A percentile compares a stretch with the other conserved stretches of the same genome.
Conservation (phyloP, 1,284 basidiomycete species). For the Sanghuangporus weigelae region DNA sequence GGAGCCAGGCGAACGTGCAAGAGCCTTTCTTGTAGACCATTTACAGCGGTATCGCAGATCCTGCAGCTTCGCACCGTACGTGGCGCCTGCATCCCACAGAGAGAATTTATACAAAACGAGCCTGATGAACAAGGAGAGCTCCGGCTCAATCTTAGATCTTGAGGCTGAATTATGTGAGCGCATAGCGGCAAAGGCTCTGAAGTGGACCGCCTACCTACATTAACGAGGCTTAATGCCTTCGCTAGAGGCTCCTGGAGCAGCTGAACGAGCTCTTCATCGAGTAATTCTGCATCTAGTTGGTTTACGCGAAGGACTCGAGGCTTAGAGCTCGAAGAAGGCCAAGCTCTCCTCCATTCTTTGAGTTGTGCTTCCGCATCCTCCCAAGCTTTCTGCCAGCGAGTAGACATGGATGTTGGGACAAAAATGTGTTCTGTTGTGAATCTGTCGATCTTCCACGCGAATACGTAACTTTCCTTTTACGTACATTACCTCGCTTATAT, state of each 20-base stretch:
- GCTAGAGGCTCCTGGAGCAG: conserved; percentile 82
- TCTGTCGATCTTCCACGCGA: not conserved
- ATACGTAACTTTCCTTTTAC: not conserved
- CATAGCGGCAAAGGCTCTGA: not conserved
- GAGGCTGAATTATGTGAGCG: conserved; percentile 45
- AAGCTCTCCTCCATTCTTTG: conserved; percentile 37
- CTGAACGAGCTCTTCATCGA: conserved; percentile 86
- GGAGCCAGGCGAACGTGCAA: conserved; percentile 30
- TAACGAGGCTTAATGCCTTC: conserved; percentile 65
- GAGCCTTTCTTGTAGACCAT: conserved; percentile 21
- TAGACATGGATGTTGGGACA: not conserved
- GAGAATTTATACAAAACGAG: conserved; percentile 81
- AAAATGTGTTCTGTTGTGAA: no score
- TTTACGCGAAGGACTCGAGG: conserved; percentile 73
- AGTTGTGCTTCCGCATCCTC: conserved; percentile 51
- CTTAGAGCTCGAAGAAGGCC: conserved; percentile 27
- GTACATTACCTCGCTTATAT: no score
- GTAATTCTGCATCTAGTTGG: conserved; percentile 88
- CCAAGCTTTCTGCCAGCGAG: conserved; percentile 59
- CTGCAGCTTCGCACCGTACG: conserved; percentile 90
- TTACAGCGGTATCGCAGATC: conserved; percentile 62
- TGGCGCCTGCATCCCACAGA: conserved; percentile 75
- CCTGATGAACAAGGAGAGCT: conserved; percentile 74
- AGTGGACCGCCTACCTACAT: conserved; percentile 43
- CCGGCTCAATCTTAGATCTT: conserved; percentile 70